Evolutionary conservation across 192 early-diverging fungal species (phyloP), one percentile per base, ranked within the genome.

Genomic region (Coemansia umbellata): DNA sequence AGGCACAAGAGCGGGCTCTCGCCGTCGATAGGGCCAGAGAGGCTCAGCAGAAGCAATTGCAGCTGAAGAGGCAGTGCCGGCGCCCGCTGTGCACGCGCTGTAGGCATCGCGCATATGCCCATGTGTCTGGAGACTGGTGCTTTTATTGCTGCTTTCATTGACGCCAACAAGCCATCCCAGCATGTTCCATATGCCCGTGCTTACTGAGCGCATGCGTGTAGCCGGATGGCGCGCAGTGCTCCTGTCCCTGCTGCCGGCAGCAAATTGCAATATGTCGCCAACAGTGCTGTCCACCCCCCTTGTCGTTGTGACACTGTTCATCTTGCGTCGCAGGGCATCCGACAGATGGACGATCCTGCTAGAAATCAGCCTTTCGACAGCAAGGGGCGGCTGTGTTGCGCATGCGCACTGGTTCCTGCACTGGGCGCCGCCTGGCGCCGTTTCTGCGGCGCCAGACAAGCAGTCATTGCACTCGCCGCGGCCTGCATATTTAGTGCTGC

Each of bases 121-220:
- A 13, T 24, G 39, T 17, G 24, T 27, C 36, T 32, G 28, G 18
- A 23, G 19, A 8, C 22, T n/a, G n/a, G 18, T 11, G 44, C 35
- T 30, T 41, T 35, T 39, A 36, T 39, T 26, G 41, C 37, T 8
- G 47, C 56, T 19, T 23, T 47, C 43, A 13, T 49, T 43, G n/a
- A 35, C 30, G 51, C 69, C 64, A 2, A 74, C 71, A 33, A 74
- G 60, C 71, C 71, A 74, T n/a, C 64, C 71, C 36, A 74, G 63
- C 71, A 74, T 62, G 47, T 44, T 50, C 71, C 71, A 74, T 52
- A 74, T 63, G 19, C 71, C 71, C 11, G 55, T 19, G 39, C 63
- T 50, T 13, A 53, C 41, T 22, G 54, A 35, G 39, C 61, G 69
- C 47, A 58, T 27, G 24, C 62, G 61, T 9, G 51, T 37, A 4